Conservation (phyloP, 805 yeast genomes). For the Candida ponderosae region DNA sequence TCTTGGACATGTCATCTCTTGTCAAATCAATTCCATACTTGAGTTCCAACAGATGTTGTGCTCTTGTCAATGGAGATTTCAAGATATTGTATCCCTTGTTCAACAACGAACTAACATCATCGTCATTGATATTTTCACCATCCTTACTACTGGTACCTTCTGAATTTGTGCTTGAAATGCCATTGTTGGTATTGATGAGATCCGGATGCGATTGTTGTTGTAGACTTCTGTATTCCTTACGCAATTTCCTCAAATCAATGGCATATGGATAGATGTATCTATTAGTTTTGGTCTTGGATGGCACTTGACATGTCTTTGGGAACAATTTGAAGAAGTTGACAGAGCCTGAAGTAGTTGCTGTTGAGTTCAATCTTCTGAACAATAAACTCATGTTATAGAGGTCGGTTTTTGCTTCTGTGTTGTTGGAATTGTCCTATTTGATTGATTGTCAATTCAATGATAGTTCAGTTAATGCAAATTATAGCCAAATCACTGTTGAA, state of each 20-base stretch:
- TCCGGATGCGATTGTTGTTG: conserved; percentile 86
- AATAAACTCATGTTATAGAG: neutral
- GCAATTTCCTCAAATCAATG: conserved; percentile 45
- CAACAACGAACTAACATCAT: conserved; percentile 41
- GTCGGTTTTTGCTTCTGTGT: too few species aligned
- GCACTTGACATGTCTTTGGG: conserved; percentile 60
- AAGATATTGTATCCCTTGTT: conserved; percentile 75
- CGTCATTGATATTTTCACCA: conserved; percentile 18
- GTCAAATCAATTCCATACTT: conserved; percentile 45
- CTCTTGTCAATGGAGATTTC: conserved; percentile 60
- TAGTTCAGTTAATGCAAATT: too few species aligned
- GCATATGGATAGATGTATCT: conserved; percentile 36
- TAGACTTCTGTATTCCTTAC: conserved; percentile 66
- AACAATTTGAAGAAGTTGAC: conserved; percentile 52
- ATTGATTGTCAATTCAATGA: too few species aligned
- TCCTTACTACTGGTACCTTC: conserved; percentile 4
- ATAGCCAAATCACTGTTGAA: too few species aligned
- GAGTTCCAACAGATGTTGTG: conserved; percentile 46
- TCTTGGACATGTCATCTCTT: conserved; percentile 46
- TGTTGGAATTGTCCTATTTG: too few species aligned
- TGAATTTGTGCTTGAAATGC: conserved; percentile 14
- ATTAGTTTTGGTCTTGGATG: conserved; percentile 40
- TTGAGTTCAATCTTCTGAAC: conserved; percentile 6
- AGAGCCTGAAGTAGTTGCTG: conserved; percentile 1
- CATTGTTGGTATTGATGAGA: conserved; percentile 12